Percentiles rank a stretch among this genome's conserved stretches.
Evolutionary conservation across 805 yeast genomes (phyloP).

Genomic region (Saccharomycopsis fermentans): DNA sequence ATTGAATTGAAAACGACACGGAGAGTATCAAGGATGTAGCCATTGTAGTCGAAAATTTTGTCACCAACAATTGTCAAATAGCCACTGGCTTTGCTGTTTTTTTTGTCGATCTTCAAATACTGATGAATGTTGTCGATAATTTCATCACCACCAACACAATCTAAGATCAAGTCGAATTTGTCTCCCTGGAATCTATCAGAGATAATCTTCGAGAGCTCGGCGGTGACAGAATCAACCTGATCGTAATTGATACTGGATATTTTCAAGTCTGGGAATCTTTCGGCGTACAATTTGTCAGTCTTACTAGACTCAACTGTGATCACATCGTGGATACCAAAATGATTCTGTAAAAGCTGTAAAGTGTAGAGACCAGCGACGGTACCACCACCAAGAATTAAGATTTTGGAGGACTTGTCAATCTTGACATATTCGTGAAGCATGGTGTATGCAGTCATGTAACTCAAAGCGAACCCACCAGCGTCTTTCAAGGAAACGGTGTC

Average conservation of each 20-base stretch:
- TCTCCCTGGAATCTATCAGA: conserved; percentile 6
- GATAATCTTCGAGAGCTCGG: conserved; percentile 2
- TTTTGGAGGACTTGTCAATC: conserved; percentile 34
- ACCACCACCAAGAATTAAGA: conserved; percentile 68
- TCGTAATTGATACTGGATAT: conserved; percentile 13
- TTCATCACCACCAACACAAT: conserved; percentile 58
- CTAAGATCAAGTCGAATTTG: conserved; percentile 56
- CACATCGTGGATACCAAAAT: conserved; percentile 36
- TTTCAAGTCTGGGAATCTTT: conserved; percentile 11
- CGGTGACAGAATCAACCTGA: background rate
- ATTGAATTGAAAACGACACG: background rate
- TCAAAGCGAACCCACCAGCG: conserved; percentile 57
- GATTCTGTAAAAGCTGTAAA: conserved; percentile 46
- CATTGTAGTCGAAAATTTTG: conserved; percentile 30
- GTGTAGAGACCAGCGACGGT: conserved; percentile 60
- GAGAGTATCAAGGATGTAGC: conserved; percentile 21
- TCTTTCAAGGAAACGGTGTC: conserved; percentile 34
- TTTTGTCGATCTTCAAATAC: conserved; percentile 5
- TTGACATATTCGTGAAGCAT: conserved; percentile 23
- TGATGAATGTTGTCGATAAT: conserved; percentile 26
- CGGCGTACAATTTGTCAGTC: conserved; percentile 34
- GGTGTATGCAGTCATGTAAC: conserved; percentile 52
- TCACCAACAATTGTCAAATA: conserved; percentile 64
- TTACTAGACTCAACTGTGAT: conserved; percentile 47
- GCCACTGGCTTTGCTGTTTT: conserved; percentile 30